Evolutionary conservation across 2,329 filamentous ascomycete species (phyloP).

Genomic region (Knoxdaviesia capensis): DNA sequence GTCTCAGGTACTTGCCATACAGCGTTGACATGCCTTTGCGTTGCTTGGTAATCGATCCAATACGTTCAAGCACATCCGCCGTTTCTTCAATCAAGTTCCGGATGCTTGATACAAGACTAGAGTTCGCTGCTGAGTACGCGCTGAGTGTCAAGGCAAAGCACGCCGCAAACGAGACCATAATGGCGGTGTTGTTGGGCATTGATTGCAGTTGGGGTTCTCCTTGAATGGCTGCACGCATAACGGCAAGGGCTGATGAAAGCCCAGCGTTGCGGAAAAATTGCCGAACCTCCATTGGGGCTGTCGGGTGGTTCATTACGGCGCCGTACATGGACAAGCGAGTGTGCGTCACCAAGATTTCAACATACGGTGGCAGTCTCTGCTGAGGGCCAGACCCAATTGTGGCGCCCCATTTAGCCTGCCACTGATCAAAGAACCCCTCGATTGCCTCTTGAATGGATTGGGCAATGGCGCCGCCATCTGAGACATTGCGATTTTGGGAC

Average conservation of each 20-base stretch:
- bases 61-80: constrained; percentile 46
- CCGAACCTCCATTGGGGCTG: constrained; percentile 48
- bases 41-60: constrained; percentile 44
- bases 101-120: constrained; percentile 40
- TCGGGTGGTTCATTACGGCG: constrained; percentile 55
- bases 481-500: constrained; percentile 21
- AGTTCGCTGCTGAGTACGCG: constrained; percentile 33
- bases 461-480: constrained; percentile 31
- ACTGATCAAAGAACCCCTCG: constrained; percentile 43
- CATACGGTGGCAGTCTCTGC: constrained; percentile 44
- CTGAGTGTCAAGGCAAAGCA: constrained; percentile 48
- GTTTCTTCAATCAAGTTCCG: constrained; percentile 46
- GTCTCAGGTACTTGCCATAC: constrained; percentile 24
- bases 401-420: constrained; percentile 42
- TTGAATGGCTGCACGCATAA: constrained; percentile 53
- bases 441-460: constrained; percentile 38
- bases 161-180: constrained; percentile 60
- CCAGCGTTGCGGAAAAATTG: constrained; percentile 54
- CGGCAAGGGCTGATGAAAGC: constrained; percentile 52
- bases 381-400: constrained; percentile 35
- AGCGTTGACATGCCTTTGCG: constrained; percentile 41
- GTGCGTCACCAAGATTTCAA: constrained; percentile 55
- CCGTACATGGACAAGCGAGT: constrained; percentile 57
- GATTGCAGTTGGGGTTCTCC: constrained; percentile 49
- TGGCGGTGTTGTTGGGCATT: constrained; percentile 62